Evolutionary conservation across 208 protist species (phyloP), one percentile per base, ranked within the genome.

Genomic region (Blechomonas ayalai): DNA sequence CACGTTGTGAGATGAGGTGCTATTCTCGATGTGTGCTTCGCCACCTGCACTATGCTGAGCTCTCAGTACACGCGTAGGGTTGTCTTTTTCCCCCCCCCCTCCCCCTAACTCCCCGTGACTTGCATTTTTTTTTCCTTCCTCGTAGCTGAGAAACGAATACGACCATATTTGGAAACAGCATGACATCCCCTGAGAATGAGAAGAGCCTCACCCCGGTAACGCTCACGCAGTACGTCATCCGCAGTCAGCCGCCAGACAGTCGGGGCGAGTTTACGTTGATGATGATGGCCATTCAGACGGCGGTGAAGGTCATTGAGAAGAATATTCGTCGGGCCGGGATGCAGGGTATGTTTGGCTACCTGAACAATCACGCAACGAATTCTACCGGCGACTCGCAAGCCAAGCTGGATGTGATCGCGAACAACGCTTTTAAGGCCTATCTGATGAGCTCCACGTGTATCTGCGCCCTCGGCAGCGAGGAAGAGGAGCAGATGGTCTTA

Each of bases 271-370:
- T 92, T 51, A 92, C 84, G 27, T 52, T 92, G 13, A 68, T 92
- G 54, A 92, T 92, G 84, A 92, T 89, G 74, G 84, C 84, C 13
- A 77, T 92, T 26, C 84, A 92, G 40, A 92, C 84, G 0, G 73
- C 80, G 7, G 74, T 92, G 16, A 92, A 92, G 59, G 67, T 92
- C 13, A 77, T 89, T 47, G 84, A 92, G 53, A 86, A 75, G 32
- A 89, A 80, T 44, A 92, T 92, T 36, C 76, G 84, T 9, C 66
- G 70, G 34, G 84, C 84, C 3, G 84, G 84, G 29, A 84, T 87
- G 74, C 70, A 83, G 37, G 79, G 76, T 36, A 75, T 88, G 16
- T 84, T 93, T 52, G 85, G 85, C 19, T 82, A 89, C 35, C 58
- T 90, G 18, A 53, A 42, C 1, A 56, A 77, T 27, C 39, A 67